Base-by-base conservation (phyloP, 2,329 filamentous ascomycete species). In the Cryphonectria naterciae region DNA sequence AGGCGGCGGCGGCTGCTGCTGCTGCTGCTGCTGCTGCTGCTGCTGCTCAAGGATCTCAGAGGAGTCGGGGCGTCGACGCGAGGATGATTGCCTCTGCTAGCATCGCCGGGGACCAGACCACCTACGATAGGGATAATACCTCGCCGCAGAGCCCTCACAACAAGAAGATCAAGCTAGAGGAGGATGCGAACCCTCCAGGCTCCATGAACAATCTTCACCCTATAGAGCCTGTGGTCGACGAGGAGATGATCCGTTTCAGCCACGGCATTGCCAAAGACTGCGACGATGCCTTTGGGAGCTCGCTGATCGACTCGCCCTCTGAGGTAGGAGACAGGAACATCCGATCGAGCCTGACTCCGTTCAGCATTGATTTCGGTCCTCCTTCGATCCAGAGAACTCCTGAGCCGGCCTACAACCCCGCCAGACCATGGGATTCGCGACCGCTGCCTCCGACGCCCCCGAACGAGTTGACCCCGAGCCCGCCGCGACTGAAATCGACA, bases 261-360 rank as follows among this genome's bases (percentile, higher is more conserved):
- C 89, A 88, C 76, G 94, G 94, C 76, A 90, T 98, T 73, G 93
- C 94, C 65, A 93, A 94, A 80, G 93, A 96, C 71, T 97, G 95
- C 77, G 95, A 98, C 77, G 93, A 96, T 77, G 95, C 95, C 1
- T 98, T 98, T 83, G 95, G 93, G 77, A 90, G 92, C 75, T 86
- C 85, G 13, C 75, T 88, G 15, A 80, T 87, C 19, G 78, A 80
- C 25, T 72, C 75, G 15, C 74, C 74, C 43, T 75, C 77, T 1
- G 73, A 71, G 13, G 19, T 68, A 49, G 37, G 68, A 39, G 72
- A 72, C 13, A 70, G 70, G 72, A n/a, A 74, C 70, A 61, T 78
- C 79, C 39, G 79, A 81, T 68, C 67, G 6, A 69, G 78, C 80
- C 2, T 84, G 80, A 4, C 69, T 10, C 83, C 83, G 0, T 82